Evolutionary conservation across 805 yeast genomes (phyloP).

Genomic region (Sugiyamaella valdiviana): DNA sequence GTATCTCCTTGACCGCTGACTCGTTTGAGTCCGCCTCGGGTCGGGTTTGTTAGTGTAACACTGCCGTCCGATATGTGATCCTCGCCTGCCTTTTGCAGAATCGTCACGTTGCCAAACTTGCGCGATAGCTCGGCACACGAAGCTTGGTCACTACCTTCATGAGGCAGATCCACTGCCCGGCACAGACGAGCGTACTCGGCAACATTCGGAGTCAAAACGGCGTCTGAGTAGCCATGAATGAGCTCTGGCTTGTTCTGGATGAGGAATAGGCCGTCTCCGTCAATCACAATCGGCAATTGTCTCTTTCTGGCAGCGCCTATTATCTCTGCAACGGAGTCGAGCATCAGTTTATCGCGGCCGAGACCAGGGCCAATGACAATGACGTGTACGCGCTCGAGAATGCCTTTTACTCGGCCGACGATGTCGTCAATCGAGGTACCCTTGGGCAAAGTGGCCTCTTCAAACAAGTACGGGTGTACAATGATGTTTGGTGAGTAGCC

Average conservation of each 20-base stretch:
- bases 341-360: slow-evolving; percentile 73
- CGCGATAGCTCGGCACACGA: slow-evolving; percentile 42
- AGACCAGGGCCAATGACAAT: slow-evolving; percentile 91
- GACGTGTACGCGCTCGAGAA: slow-evolving; percentile 67
- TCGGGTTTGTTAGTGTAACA: slow-evolving; percentile 38
- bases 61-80: slow-evolving; percentile 59
- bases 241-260: slow-evolving; percentile 53
- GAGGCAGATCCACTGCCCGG: slow-evolving; percentile 36
- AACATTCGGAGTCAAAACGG: slow-evolving; percentile 83
- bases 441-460: slow-evolving; percentile 27
- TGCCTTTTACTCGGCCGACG: slow-evolving; percentile 47
- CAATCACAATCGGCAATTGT: slow-evolving; percentile 68
- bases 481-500: slow-evolving; percentile 85
- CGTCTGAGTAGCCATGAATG: slow-evolving; percentile 48
- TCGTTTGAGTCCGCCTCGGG: slow-evolving; percentile 65
- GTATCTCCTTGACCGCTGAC: slow-evolving; percentile 98
- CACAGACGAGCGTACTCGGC: slow-evolving; percentile 72
- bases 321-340: slow-evolving; percentile 50
- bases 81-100: slow-evolving; percentile 65
- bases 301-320: slow-evolving; percentile 51
- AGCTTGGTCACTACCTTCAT: slow-evolving; percentile 21
- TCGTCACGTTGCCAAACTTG: slow-evolving; percentile 48
- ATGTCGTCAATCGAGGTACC: slow-evolving; percentile 32
- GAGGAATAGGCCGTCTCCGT: slow-evolving; percentile 82
- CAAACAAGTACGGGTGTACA: slow-evolving; percentile 88